phyloP scores from a whole-genome alignment of 1,284 basidiomycete genomes.

The Amylostereum areolatum region DNA sequence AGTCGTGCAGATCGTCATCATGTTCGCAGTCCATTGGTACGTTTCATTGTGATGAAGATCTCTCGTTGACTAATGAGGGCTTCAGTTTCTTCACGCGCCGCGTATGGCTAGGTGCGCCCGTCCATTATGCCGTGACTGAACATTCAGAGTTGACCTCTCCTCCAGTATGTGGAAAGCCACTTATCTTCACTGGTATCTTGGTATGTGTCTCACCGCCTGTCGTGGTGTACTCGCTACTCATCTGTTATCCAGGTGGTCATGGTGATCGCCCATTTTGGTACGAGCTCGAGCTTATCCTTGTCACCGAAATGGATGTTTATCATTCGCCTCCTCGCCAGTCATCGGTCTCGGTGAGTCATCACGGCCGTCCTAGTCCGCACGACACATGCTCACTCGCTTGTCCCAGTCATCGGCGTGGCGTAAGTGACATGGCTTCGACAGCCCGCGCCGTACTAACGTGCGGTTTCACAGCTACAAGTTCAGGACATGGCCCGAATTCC shows the following conservation, averaged over 20 bases:
- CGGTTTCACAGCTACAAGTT: background rate
- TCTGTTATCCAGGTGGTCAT: background rate
- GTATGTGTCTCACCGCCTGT: background rate
- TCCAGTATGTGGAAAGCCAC: constrained; percentile 2
- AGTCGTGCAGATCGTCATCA: background rate
- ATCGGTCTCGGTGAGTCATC: background rate
- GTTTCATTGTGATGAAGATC: background rate
- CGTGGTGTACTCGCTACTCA: background rate
- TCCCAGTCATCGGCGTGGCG: background rate
- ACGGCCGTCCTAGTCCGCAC: background rate
- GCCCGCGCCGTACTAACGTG: background rate
- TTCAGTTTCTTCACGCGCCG: constrained; percentile 1
- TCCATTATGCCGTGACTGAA: too few species aligned
- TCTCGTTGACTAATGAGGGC: background rate
- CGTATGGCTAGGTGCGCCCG: background rate
- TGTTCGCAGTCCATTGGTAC: constrained; percentile 3
- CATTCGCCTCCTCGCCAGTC: background rate
- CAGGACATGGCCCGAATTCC: background rate
- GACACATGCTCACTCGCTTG: background rate
- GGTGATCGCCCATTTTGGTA: background rate
- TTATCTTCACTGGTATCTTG: background rate
- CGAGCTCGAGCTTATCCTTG: background rate
- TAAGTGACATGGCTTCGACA: background rate
- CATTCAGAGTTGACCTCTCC: too few species aligned
- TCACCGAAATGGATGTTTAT: background rate